Evolutionary conservation across 2,329 filamentous ascomycete species (phyloP).

Genomic region (Claviceps pazoutovae): DNA sequence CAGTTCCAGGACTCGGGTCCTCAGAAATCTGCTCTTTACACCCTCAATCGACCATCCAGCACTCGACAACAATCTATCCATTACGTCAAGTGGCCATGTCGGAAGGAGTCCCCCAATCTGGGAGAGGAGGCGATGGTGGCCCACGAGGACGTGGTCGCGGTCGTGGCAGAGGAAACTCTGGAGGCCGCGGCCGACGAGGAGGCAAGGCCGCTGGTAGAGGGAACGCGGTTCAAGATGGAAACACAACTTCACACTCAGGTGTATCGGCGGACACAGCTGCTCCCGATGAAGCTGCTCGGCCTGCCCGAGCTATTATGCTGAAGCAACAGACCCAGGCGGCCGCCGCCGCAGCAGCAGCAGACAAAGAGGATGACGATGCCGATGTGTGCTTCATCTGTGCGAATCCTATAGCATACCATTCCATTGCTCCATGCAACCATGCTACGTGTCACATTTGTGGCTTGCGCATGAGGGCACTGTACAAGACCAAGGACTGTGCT

Average conservation of each 20-base stretch:
- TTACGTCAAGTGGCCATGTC: slow-evolving; percentile 6
- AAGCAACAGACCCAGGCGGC: slow-evolving; percentile 9
- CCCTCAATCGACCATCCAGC: background rate
- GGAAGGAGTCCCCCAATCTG: slow-evolving; percentile 10
- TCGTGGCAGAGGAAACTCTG: slow-evolving; percentile 2
- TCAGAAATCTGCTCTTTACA: background rate
- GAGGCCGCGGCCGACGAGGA: slow-evolving; percentile 12
- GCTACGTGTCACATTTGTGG: slow-evolving; percentile 94
- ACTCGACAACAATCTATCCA: background rate
- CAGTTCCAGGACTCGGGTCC: background rate
- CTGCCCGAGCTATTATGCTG: slow-evolving; percentile 17
- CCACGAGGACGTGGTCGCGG: slow-evolving; percentile 28
- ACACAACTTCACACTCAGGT: slow-evolving; percentile 4
- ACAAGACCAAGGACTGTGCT: slow-evolving; percentile 94
- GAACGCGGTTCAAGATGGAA: slow-evolving; percentile 6
- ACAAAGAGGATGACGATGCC: slow-evolving; percentile 35
- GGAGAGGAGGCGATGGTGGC: slow-evolving; percentile 20
- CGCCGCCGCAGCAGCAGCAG: slow-evolving; percentile 11
- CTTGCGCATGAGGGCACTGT: slow-evolving; percentile 77
- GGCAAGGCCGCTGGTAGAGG: slow-evolving; percentile 13
- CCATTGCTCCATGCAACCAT: slow-evolving; percentile 90
- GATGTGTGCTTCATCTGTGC: slow-evolving; percentile 98
- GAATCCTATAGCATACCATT: slow-evolving; percentile 73
- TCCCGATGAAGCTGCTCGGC: slow-evolving; percentile 17
- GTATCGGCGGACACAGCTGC: slow-evolving; percentile 15